Conservation (phyloP, 108 stramenopile species). For the Stephanodiscus minutulus region DNA sequence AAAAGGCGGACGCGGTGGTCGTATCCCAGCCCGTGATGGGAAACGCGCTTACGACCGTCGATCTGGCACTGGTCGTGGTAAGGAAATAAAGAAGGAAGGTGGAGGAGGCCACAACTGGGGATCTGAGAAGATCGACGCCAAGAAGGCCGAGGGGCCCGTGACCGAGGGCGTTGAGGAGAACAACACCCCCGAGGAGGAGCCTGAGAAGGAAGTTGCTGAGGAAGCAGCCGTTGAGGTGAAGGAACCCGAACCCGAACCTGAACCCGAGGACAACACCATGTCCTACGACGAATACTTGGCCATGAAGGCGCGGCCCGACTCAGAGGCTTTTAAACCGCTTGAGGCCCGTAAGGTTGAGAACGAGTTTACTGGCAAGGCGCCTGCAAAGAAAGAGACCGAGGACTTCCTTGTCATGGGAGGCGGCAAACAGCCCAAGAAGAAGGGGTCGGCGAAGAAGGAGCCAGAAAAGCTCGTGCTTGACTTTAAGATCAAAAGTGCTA, state of each 20-base stretch:
- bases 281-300: slow-evolving; percentile 89
- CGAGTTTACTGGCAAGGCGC: slow-evolving; percentile 58
- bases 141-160: slow-evolving; percentile 70
- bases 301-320: slow-evolving; percentile 49
- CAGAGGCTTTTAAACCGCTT: slow-evolving; percentile 56
- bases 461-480: slow-evolving; percentile 74
- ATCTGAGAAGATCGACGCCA: slow-evolving; percentile 79
- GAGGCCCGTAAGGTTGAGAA: slow-evolving; percentile 71
- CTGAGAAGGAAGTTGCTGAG: slow-evolving; percentile 28
- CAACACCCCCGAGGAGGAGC: slow-evolving; percentile 38
- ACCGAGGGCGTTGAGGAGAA: slow-evolving; percentile 50
- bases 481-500: slow-evolving; percentile 65
- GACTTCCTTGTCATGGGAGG: slow-evolving; percentile 85
- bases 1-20: slow-evolving; percentile 79
- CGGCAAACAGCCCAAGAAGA: slow-evolving; percentile 69
- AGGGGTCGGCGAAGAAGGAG: slow-evolving; percentile 53
- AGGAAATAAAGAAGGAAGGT: slow-evolving; percentile 89
- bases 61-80: slow-evolving; percentile 91
- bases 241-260: slow-evolving; percentile 68
- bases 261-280: slow-evolving; percentile 81
- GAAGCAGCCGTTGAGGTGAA: slow-evolving; percentile 40
- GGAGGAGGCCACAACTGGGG: slow-evolving; percentile 94
- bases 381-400: slow-evolving; percentile 57
- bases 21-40: slow-evolving; percentile 75
- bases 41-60: slow-evolving; percentile 88